Evolutionary conservation across 306 rosid genomes (phyloP).

Genomic region (Mimosa bimucronata): DNA sequence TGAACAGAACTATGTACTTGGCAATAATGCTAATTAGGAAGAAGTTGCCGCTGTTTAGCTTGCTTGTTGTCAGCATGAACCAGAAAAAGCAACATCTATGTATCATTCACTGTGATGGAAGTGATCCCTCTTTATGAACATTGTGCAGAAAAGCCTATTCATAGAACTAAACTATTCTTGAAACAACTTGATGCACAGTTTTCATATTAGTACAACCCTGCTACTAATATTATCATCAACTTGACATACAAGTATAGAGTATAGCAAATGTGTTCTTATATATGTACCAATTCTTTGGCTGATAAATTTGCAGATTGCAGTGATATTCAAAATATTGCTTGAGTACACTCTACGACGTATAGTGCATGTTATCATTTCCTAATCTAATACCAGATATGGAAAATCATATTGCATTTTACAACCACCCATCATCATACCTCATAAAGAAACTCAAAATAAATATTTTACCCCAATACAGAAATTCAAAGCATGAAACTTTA

Average conservation of each 20-base stretch:
- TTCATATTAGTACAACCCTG: constrained; percentile 2
- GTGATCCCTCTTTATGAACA: constrained; percentile 12
- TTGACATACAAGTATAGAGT: background rate
- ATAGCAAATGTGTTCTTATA: background rate
- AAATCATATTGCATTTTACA: background rate
- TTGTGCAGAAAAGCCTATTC: background rate
- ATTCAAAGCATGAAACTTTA: background rate
- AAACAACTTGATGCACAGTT: constrained; percentile 20
- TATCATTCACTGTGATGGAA: background rate
- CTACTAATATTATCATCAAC: constrained; percentile 5
- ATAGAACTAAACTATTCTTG: background rate
- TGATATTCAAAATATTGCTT: too few species aligned
- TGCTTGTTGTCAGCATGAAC: background rate
- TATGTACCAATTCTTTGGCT: background rate
- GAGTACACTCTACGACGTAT: background rate
- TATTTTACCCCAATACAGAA: background rate
- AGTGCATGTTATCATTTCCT: background rate
- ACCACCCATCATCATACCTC: background rate
- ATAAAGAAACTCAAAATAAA: background rate
- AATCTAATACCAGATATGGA: background rate
- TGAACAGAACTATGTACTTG: background rate
- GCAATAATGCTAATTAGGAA: background rate
- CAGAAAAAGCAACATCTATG: constrained; percentile 20
- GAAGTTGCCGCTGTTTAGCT: background rate
- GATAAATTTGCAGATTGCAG: constrained; percentile 14